Evolutionary conservation across 257 asterid species (phyloP).

Genomic region (Solanum okadae): DNA sequence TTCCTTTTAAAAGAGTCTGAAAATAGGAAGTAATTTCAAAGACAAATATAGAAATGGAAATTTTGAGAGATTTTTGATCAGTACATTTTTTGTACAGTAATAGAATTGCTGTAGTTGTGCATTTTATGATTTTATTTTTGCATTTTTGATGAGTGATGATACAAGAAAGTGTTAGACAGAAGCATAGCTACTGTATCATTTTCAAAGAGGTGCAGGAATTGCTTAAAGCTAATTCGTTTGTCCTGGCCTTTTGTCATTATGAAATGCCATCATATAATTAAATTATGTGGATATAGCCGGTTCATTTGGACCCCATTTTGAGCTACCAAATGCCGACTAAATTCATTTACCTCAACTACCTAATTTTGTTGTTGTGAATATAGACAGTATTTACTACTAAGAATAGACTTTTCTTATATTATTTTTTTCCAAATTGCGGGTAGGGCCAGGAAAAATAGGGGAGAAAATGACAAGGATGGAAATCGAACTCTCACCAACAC

Average conservation of each 20-base stretch:
- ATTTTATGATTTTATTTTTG: neutral
- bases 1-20: neutral
- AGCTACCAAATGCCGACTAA: neutral
- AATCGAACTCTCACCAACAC: neutral
- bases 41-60: neutral
- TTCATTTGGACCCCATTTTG: slow-evolving; percentile 18
- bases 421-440: neutral
- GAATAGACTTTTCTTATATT: neutral
- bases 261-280: neutral
- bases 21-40: neutral
- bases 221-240: neutral
- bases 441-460: neutral
- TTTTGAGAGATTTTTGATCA: neutral
- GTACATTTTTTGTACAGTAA: neutral
- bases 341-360: neutral
- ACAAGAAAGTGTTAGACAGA: neutral
- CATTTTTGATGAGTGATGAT: neutral
- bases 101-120: neutral
- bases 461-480: no score
- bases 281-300: slow-evolving; percentile 14
- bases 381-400: neutral
- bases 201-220: neutral
- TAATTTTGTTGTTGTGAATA: neutral
- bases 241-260: neutral
- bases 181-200: neutral